These are phyloP conservation scores for Pulveroboletus sp. DNA, from an alignment of 768 basidiomycete genomes.

Conservation along the genomic window DNA sequence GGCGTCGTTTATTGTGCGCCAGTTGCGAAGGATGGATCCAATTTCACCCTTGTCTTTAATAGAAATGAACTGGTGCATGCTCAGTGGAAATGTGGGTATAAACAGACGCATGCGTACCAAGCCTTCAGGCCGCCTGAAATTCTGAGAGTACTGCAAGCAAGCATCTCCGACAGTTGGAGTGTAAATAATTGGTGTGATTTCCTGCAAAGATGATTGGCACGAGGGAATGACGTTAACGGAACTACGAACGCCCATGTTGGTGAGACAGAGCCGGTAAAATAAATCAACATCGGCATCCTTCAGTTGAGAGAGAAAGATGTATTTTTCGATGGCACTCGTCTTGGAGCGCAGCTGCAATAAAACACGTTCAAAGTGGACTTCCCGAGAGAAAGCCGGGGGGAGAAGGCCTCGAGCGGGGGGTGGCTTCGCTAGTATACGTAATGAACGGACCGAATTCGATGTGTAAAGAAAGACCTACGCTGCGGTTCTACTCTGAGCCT, in stretches of 20 bases:
- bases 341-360: constrained; percentile 74
- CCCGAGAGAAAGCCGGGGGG: constrained; percentile 55
- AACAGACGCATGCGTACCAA: constrained; percentile 41
- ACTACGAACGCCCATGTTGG: constrained; percentile 48
- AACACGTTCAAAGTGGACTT: constrained; percentile 56
- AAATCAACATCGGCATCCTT: constrained; percentile 68
- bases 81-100: constrained; percentile 4
- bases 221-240: neutral
- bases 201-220: constrained; percentile 28
- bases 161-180: constrained; percentile 93
- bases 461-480: constrained; percentile 34
- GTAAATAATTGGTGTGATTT: constrained; percentile 78
- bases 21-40: constrained; percentile 62
- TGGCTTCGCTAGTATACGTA: constrained; percentile 36
- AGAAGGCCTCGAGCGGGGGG: constrained; percentile 52
- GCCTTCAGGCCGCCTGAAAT: constrained; percentile 73
- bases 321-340: constrained; percentile 73
- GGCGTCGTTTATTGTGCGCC: constrained; percentile 72
- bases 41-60: constrained; percentile 84
- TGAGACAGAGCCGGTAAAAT: constrained; percentile 77
- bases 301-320: constrained; percentile 78
- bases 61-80: constrained; percentile 59
- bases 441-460: constrained; percentile 2
- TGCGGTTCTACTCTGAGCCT: constrained; percentile 61
- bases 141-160: constrained; percentile 79